Conservation (phyloP, 352 stramenopile genomes). For the Hyaloperonospora brassicae region DNA sequence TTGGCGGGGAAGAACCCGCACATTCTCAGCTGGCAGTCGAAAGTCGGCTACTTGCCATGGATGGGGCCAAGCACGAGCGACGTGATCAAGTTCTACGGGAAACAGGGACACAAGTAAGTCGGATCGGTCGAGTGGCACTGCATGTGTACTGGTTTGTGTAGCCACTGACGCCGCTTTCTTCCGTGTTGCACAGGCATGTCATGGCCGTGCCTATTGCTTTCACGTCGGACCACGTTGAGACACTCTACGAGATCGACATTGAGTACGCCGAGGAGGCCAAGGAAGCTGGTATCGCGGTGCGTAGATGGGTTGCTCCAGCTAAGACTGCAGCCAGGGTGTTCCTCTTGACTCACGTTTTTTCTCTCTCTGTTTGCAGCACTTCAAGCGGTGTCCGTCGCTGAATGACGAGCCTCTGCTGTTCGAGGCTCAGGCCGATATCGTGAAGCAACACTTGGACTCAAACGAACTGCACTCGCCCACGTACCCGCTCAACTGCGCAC, state of each 20-base stretch:
- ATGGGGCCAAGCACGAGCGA: slow-evolving; percentile 96
- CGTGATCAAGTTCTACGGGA: slow-evolving; percentile 88
- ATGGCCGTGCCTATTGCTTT: slow-evolving; percentile 98
- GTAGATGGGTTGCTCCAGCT: slow-evolving; percentile 3
- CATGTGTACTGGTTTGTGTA: neutral
- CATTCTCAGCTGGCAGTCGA: slow-evolving; percentile 94
- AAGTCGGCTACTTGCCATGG: slow-evolving; percentile 97
- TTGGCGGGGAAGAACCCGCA: slow-evolving; percentile 65
- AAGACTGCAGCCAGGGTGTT: neutral
- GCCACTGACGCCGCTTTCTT: slow-evolving; percentile 1
- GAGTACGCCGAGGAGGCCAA: slow-evolving; percentile 96
- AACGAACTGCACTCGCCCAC: slow-evolving; percentile 62
- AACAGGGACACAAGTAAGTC: slow-evolving; percentile 87
- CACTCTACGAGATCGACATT: slow-evolving; percentile 99
- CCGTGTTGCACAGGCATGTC: slow-evolving; percentile 58
- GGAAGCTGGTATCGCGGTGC: slow-evolving; percentile 88
- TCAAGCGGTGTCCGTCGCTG: slow-evolving; percentile 91
- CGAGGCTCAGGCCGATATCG: slow-evolving; percentile 94
- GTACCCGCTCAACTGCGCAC: slow-evolving; percentile 82
- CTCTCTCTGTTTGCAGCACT: slow-evolving; percentile 48
- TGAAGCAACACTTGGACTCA: slow-evolving; percentile 88
- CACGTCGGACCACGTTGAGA: slow-evolving; percentile 99
- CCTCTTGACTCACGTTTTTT: neutral
- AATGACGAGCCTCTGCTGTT: slow-evolving; percentile 95
- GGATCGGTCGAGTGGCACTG: neutral